A percentile compares a stretch with the other conserved stretches of the same genome.
Conservation (phyloP, 495 filamentous ascomycete genomes). For the Aspergillus heteromorphus region DNA sequence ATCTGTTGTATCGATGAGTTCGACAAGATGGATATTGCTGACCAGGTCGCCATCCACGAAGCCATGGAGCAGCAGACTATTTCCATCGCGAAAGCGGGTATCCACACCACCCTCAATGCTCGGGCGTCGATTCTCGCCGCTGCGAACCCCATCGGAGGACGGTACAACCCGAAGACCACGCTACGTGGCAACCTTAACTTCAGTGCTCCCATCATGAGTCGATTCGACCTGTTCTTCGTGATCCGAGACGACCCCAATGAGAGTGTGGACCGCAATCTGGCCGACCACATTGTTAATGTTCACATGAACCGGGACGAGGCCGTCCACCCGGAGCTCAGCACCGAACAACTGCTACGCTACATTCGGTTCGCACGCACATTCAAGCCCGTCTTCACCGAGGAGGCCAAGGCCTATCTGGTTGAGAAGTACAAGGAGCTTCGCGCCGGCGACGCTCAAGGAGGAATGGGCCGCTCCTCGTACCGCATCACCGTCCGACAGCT, state of each 20-base stretch:
- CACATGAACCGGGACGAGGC: constrained; percentile 89
- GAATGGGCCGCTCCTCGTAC: constrained; percentile 87
- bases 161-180: constrained; percentile 94
- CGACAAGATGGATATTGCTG: constrained; percentile 98
- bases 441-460: constrained; percentile 89
- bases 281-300: constrained; percentile 89
- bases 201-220: constrained; percentile 96
- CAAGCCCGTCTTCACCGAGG: constrained; percentile 83
- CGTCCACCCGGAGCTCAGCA: constrained; percentile 87
- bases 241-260: constrained; percentile 97
- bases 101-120: constrained; percentile 96
- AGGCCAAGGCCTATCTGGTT: constrained; percentile 80
- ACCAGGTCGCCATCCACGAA: constrained; percentile 99
- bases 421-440: constrained; percentile 95
- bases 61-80: constrained; percentile 99
- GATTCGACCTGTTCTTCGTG: constrained; percentile 99
- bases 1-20: constrained; percentile 99
- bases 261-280: constrained; percentile 79
- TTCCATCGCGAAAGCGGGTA: constrained; percentile 97
- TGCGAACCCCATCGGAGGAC: constrained; percentile 90
- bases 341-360: constrained; percentile 94
- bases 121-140: constrained; percentile 92
- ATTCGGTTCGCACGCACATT: constrained; percentile 96
- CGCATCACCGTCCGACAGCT: constrained; percentile 95
- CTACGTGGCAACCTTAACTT: constrained; percentile 96